Base-by-base conservation (phyloP, 257 asterid genomes). In the Solanum megistacrolobum region DNA sequence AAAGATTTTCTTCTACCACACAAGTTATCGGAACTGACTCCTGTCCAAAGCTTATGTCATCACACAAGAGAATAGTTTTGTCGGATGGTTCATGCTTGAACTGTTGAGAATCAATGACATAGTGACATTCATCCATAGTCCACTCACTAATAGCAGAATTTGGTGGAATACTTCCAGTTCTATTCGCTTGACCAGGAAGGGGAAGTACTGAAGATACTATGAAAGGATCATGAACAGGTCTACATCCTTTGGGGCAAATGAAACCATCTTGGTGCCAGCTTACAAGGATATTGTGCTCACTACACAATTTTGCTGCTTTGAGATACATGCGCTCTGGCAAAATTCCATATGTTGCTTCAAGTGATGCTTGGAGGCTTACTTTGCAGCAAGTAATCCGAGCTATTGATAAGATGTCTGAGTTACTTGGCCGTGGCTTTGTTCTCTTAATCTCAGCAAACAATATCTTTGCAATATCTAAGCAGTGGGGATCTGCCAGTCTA, bases 231-330 rank as follows among this genome's bases (percentile, higher is more conserved):
- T 58, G 90, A 87, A 82, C 84, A 38, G 92, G 88, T 66, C 85
- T 85, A 90, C 99, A 96, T 74, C 98, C 97, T 92, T 92, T 95
- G 32, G 98, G 95, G 90, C 99, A 97, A 89, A 90, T 83, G 91
- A 90, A 95, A 79, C 92, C 94, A 39, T 94, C 98, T 87, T 90
- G 96, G 91, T 97, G 99, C 99, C 99, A 96, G 73, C 91, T 94
- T 84, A 95, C 94, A 86, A 89, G 65, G 86, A 96, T 92, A 89
- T 93, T 93, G 32, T 97, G 98, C 90, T 97, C 99, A 85, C 99
- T 96, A 91, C 99, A 97, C 39, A 97, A 89, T 91, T 94, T 96
- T 78, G 98, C 99, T 38, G 98, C 99, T 94, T 91, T 97, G 86
- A 96, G 92, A 90, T 94, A 93, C 89, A 95, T 89, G 85, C 93